These are phyloP conservation scores for Brasilioporus rufonigricans DNA, from an alignment of 768 basidiomycete species.

Conservation along the genomic window DNA sequence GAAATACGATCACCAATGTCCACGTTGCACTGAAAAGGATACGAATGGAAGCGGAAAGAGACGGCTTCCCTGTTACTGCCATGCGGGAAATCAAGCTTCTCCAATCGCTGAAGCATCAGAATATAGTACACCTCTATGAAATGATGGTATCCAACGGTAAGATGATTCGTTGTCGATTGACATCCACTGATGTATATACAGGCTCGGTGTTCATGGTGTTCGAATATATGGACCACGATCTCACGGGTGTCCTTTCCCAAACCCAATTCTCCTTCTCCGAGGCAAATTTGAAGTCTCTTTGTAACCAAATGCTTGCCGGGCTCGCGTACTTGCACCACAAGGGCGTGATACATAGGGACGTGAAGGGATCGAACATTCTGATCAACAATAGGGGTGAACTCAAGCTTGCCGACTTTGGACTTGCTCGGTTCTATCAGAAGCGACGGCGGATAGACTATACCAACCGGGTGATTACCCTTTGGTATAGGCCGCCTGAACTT, in stretches of 20 bases:
- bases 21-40: conserved; percentile 94
- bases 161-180: conserved; percentile 13
- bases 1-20: conserved; percentile 70
- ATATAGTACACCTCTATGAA: conserved; percentile 87
- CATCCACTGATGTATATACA: conserved; percentile 32
- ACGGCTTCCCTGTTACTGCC: conserved; percentile 98
- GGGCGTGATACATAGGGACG: conserved; percentile 95
- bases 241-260: conserved; percentile 92
- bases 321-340: conserved; percentile 94
- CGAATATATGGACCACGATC: conserved; percentile 98
- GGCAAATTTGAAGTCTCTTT: conserved; percentile 93
- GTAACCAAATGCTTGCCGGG: conserved; percentile 92
- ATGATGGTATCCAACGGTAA: conserved; percentile 99
- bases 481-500: conserved; percentile 97
- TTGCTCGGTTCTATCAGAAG: conserved; percentile 95
- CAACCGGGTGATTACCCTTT: conserved; percentile 98
- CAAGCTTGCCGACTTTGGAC: conserved; percentile 95
- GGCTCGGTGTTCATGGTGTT: conserved; percentile 99
- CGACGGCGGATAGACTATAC: conserved; percentile 90
- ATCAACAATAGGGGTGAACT: conserved; percentile 89
- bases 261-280: conserved; percentile 80
- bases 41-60: conserved; percentile 94
- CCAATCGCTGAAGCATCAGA: conserved; percentile 85
- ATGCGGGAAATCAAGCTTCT: conserved; percentile 98
- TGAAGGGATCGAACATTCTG: conserved; percentile 98